Conservation (phyloP, 2,329 filamentous ascomycete species). For the Pseudogymnoascus sp. region DNA sequence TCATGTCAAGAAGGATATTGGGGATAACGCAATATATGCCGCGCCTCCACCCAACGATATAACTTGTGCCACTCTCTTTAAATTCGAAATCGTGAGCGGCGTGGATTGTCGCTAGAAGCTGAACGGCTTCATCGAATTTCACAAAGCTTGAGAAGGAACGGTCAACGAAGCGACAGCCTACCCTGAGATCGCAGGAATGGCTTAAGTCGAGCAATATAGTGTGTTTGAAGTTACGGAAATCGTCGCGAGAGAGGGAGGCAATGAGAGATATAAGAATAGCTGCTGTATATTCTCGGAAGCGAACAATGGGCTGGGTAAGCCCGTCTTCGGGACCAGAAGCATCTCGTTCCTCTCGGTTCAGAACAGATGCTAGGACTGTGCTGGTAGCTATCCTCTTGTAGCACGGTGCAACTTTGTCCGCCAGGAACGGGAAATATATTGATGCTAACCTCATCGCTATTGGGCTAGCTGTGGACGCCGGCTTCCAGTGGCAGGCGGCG, state of each 20-base stretch:
- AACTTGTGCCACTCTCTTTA: fast-evolving
- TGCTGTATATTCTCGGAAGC: not conserved
- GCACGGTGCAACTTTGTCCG: not conserved
- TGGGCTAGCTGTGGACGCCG: not conserved
- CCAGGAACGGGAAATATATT: not conserved
- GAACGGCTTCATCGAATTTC: not conserved
- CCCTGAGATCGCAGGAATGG: not conserved
- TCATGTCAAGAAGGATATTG: not conserved
- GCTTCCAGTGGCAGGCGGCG: not conserved
- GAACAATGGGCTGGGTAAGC: not conserved
- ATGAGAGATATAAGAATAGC: not conserved
- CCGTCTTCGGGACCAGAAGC: not conserved
- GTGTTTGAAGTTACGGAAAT: not conserved
- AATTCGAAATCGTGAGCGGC: not conserved
- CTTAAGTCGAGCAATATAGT: not conserved
- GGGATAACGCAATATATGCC: not conserved
- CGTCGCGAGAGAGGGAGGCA: not conserved
- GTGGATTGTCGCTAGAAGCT: not conserved
- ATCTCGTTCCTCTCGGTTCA: not conserved
- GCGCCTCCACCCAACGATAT: not conserved
- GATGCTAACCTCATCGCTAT: not conserved
- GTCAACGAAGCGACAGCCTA: not conserved
- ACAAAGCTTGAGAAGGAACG: not conserved
- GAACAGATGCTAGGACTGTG: not conserved
- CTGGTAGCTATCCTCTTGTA: not conserved